Evolutionary conservation across 2,329 filamentous ascomycete species (phyloP), one percentile per base, ranked within the genome.

Genomic region (Pseudogymnoascus sp.): DNA sequence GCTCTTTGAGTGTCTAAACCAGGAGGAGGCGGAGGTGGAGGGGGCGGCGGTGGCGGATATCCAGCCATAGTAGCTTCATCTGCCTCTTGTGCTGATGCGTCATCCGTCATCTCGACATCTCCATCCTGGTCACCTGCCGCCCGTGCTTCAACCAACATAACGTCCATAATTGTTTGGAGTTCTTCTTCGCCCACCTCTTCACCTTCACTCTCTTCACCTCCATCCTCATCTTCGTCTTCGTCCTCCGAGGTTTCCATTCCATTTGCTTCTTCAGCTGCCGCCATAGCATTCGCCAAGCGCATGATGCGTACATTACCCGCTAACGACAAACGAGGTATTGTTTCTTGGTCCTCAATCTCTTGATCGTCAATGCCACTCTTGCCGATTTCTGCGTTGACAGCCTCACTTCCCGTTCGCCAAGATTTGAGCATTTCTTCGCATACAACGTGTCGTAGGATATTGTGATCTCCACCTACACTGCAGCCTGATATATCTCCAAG

Each of bases 401-500:
- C 95, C 63, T 85, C 83, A 72, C 95, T 97, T 5, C 95, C 95
- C 68, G 88, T 85, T 33, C 87, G 85, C 95, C 95, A 99, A 1
- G 89, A 84, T 68, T 87, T 89, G 65, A 99, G 84, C 71, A 97
- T 83, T 75, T 99, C 91, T 74, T 97, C 91, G 71, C 95, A 99
- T 40, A 99, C 85, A 6, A 89, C 86, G 61, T 86, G 87, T 38
- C 92, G 85, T 47, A 99, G 79, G 17, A 97, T 86, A 65, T 90
- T 82, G 66, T 87, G 84, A 71, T 99, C 91, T 33, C 85, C 80
- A 1, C 91, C 91, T 57, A 96, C 89, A 62, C 86, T 89, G 75
- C 93, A 97, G 31, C 92, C 92, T 7, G 92, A 85, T 70, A 99
- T 96, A 75, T 99, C 96, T 62, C 87, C 84, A 19, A 99, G 82